Evolutionary conservation across 805 yeast genomes (phyloP), one percentile per base, ranked within the genome.

Genomic region (Kazachstania kunashirensis): DNA sequence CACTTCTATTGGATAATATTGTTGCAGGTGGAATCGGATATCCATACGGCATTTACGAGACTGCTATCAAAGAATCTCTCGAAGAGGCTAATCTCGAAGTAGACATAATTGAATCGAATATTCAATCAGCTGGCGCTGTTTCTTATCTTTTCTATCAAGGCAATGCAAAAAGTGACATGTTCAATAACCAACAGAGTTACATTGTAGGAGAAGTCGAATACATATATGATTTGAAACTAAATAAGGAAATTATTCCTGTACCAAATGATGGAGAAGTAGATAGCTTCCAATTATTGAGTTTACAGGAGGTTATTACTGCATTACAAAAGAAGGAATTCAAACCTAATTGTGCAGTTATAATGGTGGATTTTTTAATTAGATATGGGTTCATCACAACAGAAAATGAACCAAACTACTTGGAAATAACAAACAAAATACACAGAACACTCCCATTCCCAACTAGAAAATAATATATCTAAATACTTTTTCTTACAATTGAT

Each of bases 1-100:
- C 98, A 0, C 81, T 83, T 0, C 80, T 75, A 82, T 68, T 88
- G 26, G 98, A 92, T 56, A 89, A 88, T 56, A 85, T 94, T 1
- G 83, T 92, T 6, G 98, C 95, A 0, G 98, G 98, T 1, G 98
- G 98, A 0, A 51, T 92, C 4, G 96, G 94, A 0, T 68, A 79
- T 55, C 95, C 95, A 0, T 66, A 73, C 45, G 84, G 86, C 0
- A 63, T 77, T 2, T 61, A 66, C 51, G 95, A 84, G 31, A 89
- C 96, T 0, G 75, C 79, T 3, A 46, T 83, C 14, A 92, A 92
- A 53, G 98, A 92, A 55, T 76, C 94, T 49, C 67, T 66, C 41
- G 98, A 92, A 50, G 98, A 92, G 51, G 97, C 95, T 0, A 94
- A 94, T 0, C 58, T 89, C n/a, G 44, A 51, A 0, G 62, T 66